These are phyloP conservation scores for Aspergillus latus DNA, from an alignment of 2,329 filamentous ascomycete species.

Conservation along the genomic window DNA sequence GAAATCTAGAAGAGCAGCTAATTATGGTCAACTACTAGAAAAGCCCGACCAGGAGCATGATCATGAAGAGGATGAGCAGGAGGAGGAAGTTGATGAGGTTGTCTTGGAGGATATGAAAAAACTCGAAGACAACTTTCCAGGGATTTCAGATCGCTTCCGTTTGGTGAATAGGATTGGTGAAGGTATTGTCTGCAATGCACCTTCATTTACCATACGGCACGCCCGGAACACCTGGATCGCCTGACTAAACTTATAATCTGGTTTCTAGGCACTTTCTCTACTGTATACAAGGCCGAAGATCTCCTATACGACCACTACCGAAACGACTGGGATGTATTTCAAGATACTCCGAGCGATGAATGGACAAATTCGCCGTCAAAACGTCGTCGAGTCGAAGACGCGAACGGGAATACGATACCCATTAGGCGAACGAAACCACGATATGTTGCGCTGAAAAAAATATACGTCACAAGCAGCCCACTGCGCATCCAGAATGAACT, in stretches of 20 bases:
- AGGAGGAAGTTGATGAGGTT: constrained; percentile 45
- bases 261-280: constrained; percentile 86
- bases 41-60: constrained; percentile 20
- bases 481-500: constrained; percentile 93
- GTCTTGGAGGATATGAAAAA: constrained; percentile 85
- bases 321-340: constrained; percentile 80
- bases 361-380: constrained; percentile 70
- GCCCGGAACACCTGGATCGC: neutral
- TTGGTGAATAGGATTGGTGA: constrained; percentile 97
- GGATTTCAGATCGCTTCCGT: constrained; percentile 79
- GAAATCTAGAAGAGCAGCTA: constrained; percentile 18
- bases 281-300: constrained; percentile 98
- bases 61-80: constrained; percentile 32
- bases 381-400: constrained; percentile 47
- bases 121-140: constrained; percentile 77
- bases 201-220: neutral
- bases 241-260: neutral
- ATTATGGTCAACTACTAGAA: constrained; percentile 19
- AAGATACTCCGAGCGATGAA: constrained; percentile 60
- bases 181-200: constrained; percentile 55
- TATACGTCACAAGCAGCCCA: constrained; percentile 96
- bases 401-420: constrained; percentile 31
- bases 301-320: constrained; percentile 77
- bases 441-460: constrained; percentile 98
- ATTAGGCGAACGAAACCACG: constrained; percentile 57